phyloP scores from a whole-genome alignment of 1,284 basidiomycete genomes.

The Rhodotorula glutinis region DNA sequence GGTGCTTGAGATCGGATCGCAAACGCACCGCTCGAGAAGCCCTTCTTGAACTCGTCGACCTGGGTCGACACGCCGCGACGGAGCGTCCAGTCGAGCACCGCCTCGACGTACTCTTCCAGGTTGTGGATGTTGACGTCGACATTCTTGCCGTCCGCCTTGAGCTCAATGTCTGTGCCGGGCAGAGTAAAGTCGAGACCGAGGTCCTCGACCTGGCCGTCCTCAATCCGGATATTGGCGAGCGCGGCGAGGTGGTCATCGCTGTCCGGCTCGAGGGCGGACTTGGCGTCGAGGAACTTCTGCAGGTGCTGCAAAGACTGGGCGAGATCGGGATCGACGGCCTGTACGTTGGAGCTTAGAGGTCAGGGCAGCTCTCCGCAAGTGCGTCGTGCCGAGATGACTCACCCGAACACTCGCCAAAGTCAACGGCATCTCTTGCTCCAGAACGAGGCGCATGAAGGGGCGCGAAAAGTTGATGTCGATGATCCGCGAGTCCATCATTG shows the following conservation, averaged over 20 bases:
- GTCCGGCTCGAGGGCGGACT: constrained; percentile 51
- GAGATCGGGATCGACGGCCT: constrained; percentile 68
- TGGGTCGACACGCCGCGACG: constrained; percentile 44
- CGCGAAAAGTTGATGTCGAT: constrained; percentile 94
- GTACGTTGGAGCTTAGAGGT: no score
- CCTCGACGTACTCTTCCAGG: constrained; percentile 79
- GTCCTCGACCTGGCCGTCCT: constrained; percentile 65
- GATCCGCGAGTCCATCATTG: constrained; percentile 93
- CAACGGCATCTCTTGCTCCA: constrained; percentile 78
- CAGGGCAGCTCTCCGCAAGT: no score
- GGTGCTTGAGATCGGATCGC: no score
- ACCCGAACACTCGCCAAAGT: constrained; percentile 78
- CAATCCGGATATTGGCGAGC: constrained; percentile 51
- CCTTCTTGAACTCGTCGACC: constrained; percentile 48
- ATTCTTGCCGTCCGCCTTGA: constrained; percentile 72
- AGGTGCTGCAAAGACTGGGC: constrained; percentile 82
- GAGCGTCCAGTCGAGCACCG: constrained; percentile 50
- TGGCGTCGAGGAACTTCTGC: constrained; percentile 55
- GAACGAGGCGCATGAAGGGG: constrained; percentile 80
- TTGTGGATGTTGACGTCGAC: constrained; percentile 78
- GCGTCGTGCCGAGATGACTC: no score
- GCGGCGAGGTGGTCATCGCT: constrained; percentile 1
- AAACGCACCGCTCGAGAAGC: constrained; percentile 45
- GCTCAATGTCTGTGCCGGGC: constrained; percentile 83
- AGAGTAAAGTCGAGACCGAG: constrained; percentile 92